These are phyloP conservation scores for Fusarium albidum DNA, from an alignment of 2,329 filamentous ascomycete genomes.

Conservation along the genomic window DNA sequence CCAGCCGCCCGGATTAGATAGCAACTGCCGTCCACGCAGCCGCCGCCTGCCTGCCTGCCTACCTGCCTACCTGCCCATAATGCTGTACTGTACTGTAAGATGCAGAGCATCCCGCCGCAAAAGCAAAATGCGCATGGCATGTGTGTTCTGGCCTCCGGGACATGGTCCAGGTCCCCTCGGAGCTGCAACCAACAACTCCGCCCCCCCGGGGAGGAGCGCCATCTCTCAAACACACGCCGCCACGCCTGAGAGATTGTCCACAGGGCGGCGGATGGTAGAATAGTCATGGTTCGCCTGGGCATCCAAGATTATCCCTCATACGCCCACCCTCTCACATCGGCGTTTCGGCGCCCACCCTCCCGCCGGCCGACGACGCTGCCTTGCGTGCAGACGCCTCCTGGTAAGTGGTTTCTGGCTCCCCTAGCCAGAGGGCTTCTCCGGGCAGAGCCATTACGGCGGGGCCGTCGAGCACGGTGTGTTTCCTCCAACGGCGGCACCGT, in stretches of 20 bases:
- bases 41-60: background rate
- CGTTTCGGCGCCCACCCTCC: conserved; percentile 10
- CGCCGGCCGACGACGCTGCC: conserved; percentile 14
- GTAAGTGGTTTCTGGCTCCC: conserved; percentile 1
- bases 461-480: conserved; percentile 24
- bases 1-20: conserved; percentile 14
- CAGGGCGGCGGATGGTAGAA: background rate
- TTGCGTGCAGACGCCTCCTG: conserved; percentile 16
- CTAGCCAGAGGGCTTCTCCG: conserved; percentile 14
- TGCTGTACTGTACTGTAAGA: too few species aligned
- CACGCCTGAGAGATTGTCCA: conserved; percentile 14
- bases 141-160: too few species aligned
- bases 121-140: background rate
- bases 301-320: background rate
- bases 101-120: background rate
- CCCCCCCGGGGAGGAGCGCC: conserved; percentile 18
- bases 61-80: too few species aligned
- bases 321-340: conserved; percentile 14
- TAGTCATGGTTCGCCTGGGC: conserved; percentile 3
- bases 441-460: conserved; percentile 26
- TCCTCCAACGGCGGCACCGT: conserved; percentile 14
- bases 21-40: background rate
- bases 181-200: conserved; percentile 22
- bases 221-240: conserved; percentile 13
- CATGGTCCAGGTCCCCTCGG: conserved; percentile 31